A percentile compares a stretch with the other conserved stretches of the same genome.
Conservation (phyloP, 495 filamentous ascomycete species). For the Sporormia fimetaria region DNA sequence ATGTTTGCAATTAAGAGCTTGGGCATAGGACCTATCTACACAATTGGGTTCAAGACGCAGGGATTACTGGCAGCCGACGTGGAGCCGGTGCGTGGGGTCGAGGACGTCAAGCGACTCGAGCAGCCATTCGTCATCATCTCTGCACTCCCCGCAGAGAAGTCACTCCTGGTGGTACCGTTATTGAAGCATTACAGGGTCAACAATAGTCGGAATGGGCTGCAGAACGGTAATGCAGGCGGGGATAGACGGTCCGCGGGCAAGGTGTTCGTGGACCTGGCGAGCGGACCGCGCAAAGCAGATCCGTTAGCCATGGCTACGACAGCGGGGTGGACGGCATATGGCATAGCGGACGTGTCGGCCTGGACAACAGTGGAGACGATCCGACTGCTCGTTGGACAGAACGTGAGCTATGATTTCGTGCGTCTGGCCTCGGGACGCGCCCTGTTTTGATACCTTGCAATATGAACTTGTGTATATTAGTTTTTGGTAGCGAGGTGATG, state of each 20-base stretch:
- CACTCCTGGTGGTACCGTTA: slow-evolving; percentile 65
- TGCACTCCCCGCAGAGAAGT: slow-evolving; percentile 65
- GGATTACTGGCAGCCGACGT: slow-evolving; percentile 49
- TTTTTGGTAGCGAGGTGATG: neutral
- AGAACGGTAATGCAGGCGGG: slow-evolving; percentile 32
- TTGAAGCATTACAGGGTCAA: slow-evolving; percentile 48
- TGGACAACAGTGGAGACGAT: slow-evolving; percentile 75
- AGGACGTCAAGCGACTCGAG: slow-evolving; percentile 60
- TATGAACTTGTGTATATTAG: slow-evolving; percentile 4
- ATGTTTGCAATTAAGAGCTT: slow-evolving; percentile 67
- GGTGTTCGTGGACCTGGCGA: slow-evolving; percentile 70
- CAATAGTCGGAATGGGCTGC: slow-evolving; percentile 12
- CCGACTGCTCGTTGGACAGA: slow-evolving; percentile 66
- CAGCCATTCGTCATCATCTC: slow-evolving; percentile 73
- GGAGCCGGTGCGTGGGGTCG: slow-evolving; percentile 71
- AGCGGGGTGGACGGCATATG: slow-evolving; percentile 68
- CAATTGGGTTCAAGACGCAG: slow-evolving; percentile 66
- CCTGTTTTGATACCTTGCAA: slow-evolving; percentile 41
- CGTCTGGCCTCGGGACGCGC: slow-evolving; percentile 60
- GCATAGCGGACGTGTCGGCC: slow-evolving; percentile 63
- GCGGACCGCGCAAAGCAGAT: slow-evolving; percentile 55
- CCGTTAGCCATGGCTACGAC: slow-evolving; percentile 55
- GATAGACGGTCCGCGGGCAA: slow-evolving; percentile 45
- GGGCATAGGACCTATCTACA: slow-evolving; percentile 68
- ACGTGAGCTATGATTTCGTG: slow-evolving; percentile 80